Evolutionary conservation across 2,329 filamentous ascomycete species (phyloP).

Genomic region (Fusarium secorum): DNA sequence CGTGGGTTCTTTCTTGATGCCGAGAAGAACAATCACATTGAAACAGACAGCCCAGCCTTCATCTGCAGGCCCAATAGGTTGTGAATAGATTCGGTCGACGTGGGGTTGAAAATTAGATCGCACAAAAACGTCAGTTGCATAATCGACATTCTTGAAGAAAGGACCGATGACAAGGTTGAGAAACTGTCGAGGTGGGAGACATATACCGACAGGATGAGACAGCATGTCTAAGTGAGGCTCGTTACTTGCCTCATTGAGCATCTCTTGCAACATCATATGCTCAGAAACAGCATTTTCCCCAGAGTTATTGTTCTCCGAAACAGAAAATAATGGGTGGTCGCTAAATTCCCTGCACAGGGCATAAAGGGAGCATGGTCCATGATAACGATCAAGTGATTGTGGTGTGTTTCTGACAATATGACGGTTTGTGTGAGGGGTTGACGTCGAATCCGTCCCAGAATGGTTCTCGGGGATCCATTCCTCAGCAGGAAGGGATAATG

Average conservation of each 20-base stretch:
- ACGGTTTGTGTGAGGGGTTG: slow-evolving; percentile 14
- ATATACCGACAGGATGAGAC: slow-evolving; percentile 21
- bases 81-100: slow-evolving; percentile 38
- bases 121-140: slow-evolving; percentile 39
- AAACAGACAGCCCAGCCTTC: slow-evolving; percentile 42
- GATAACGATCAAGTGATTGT: slow-evolving; percentile 35
- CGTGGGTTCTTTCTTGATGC: slow-evolving; percentile 37
- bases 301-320: background rate
- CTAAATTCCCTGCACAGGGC: slow-evolving; percentile 39
- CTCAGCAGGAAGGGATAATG: slow-evolving; percentile 12
- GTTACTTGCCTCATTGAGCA: slow-evolving; percentile 32
- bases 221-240: slow-evolving; percentile 37
- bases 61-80: slow-evolving; percentile 27
- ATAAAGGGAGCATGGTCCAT: slow-evolving; percentile 40
- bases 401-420: slow-evolving; percentile 33
- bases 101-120: slow-evolving; percentile 34
- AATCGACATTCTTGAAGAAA: slow-evolving; percentile 38
- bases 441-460: background rate
- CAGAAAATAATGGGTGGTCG: slow-evolving; percentile 29
- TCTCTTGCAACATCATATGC: slow-evolving; percentile 29
- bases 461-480: slow-evolving; percentile 12
- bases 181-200: slow-evolving; percentile 39
- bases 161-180: slow-evolving; percentile 38
- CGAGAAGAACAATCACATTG: slow-evolving; percentile 37
- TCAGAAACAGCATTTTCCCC: background rate